Evolutionary conservation across 345 rosid species (phyloP), one percentile per base, ranked within the genome.

Genomic region (Zanthoxylum bungeanum): DNA sequence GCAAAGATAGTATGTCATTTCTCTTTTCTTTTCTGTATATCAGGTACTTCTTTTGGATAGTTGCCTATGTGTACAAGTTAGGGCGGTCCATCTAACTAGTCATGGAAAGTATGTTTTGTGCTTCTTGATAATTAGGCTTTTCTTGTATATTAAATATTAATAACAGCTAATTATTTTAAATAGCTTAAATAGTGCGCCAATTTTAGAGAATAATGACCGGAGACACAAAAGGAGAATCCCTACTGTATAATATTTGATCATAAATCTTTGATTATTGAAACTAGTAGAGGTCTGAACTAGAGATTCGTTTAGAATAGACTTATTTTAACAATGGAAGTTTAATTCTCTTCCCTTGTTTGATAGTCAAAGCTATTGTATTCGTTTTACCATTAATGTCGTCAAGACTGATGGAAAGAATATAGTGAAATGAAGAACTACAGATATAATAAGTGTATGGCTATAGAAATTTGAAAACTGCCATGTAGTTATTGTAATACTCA

Each of bases 1-100:
- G 71, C 96, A 57, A 95, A 89, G 81, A n/a, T 90, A 87, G 99
- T 95, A 60, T 9, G 80, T 60, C 9, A 60, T 64, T 75, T 40
- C 39, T 65, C 34, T 47, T 68, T 64, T 34, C 28, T 70, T 12
- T 59, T 73, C 24, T 37, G 49, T 69, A 10, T 17, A 30, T 61
- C 9, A 24, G 19, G 1, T 24, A 59, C 58, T 42, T 50, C 36
- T 60, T 12, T 59, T 44, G 14, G 42, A 60, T 70, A 71, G 33
- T 36, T 49, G 49, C 50, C 56, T 19, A 56, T 25, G 25, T 7
- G 19, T 56, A 31, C 7, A 10, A 14, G 60, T 51, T 24, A 28
- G 25, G 37, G n/a, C 22, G 24, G 61, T 51, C 24, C 11, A 10
- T 66, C 31, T 6, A 63, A 22, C 31, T 30, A 65, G 11, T 66